Evolutionary conservation across 2,329 filamentous ascomycete species (phyloP), one percentile per base, ranked within the genome.

Genomic region (Alternaria consortialis): DNA sequence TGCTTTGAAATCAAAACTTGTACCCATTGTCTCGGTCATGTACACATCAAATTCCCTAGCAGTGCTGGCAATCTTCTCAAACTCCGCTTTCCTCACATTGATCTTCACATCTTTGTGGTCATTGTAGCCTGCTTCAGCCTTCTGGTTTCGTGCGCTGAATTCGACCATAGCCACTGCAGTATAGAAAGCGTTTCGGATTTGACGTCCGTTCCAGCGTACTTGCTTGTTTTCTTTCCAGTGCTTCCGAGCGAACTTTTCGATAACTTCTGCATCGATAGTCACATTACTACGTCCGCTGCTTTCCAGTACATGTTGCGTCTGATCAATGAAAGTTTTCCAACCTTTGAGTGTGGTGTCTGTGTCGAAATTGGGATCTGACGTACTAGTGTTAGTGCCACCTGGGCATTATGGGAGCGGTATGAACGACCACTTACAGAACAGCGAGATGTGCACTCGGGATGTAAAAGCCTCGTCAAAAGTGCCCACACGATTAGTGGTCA

Each of bases 121-220:
- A 23, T 27, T 5, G 9, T 47, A 12, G n/a, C 9, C 27, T 17
- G 15, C 4, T 17, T n/a, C 44, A 32, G 4, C 15, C 31, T 47
- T 27, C 9, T 32, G 27, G n/a, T 5, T n/a, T 32, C 25, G 7
- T 7, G 31, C 27, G 9, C 27, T 3, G 7, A 46, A 20, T n/a
- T 46, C 13, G 13, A 25, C 43, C n/a, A 46, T 15, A 32, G 43
- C 43, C 3, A 46, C 25, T 5, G 77, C 78, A 13, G 75, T 80
- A 63, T 78, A 80, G 13, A 80, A 65, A n/a, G 71, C 62, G 55
- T 80, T 80, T 65, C 79, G 78, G 66, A 81, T 81, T 65, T 80
- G 76, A 5, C 78, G 65, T 2, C 79, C 79, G 55, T 81, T 80
- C 63, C 80, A 64, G 27, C 68, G 57, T 79, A 54, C 7, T 46